These are phyloP conservation scores for Hypoxylon sp. DNA, from an alignment of 2,329 filamentous ascomycete genomes.

Conservation along the genomic window DNA sequence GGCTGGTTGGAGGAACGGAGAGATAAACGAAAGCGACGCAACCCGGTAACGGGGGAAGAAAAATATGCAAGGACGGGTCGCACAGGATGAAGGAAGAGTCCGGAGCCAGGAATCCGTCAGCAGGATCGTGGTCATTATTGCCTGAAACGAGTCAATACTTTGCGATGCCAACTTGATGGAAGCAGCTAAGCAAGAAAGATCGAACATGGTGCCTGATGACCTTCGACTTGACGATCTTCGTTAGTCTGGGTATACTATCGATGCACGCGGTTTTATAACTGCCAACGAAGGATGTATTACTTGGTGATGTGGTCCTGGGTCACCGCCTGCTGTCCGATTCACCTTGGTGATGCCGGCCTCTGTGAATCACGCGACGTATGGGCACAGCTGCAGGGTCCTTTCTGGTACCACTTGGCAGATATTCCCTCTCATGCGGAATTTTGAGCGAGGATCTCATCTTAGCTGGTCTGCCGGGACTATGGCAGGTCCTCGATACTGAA, in stretches of 20 bases:
- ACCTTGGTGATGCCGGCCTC: slow-evolving; percentile 8
- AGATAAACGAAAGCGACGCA: slow-evolving; percentile 10
- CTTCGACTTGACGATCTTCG: slow-evolving; percentile 29
- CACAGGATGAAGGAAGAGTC: slow-evolving; percentile 13
- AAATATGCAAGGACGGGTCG: slow-evolving; percentile 11
- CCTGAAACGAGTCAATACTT: slow-evolving; percentile 21
- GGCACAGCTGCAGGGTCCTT: slow-evolving; percentile 22
- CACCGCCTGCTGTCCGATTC: slow-evolving; percentile 25
- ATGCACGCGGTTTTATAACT: slow-evolving; percentile 4
- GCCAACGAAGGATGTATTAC: slow-evolving; percentile 28
- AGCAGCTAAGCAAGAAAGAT: slow-evolving; percentile 21
- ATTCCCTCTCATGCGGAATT: slow-evolving; percentile 19
- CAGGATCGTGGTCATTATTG: slow-evolving; percentile 21
- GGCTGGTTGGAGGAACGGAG: slow-evolving; percentile 16
- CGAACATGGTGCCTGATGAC: slow-evolving; percentile 12
- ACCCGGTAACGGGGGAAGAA: slow-evolving; percentile 11
- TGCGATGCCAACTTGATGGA: slow-evolving; percentile 18
- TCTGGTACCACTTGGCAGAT: slow-evolving; percentile 35
- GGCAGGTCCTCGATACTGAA: slow-evolving; percentile 17
- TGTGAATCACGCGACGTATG: slow-evolving; percentile 31
- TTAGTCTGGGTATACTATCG: slow-evolving; percentile 1
- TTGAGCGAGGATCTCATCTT: slow-evolving; percentile 31
- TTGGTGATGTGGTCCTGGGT: slow-evolving; percentile 12
- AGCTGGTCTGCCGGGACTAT: slow-evolving; percentile 10
- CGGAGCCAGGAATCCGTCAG: slow-evolving; percentile 17